Conservation (phyloP, 257 asterid genomes). For the Ehretia macrophylla region DNA sequence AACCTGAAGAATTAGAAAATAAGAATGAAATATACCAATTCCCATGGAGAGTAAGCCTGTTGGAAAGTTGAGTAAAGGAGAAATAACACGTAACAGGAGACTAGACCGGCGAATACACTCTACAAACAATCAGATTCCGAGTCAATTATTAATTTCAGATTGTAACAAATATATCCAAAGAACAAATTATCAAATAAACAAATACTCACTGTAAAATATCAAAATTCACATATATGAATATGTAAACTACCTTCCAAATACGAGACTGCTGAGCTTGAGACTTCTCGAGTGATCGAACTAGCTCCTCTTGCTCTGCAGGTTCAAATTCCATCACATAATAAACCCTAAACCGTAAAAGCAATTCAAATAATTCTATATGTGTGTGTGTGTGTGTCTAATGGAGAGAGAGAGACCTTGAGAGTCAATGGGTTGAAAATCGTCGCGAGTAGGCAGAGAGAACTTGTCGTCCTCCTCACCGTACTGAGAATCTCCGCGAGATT, state of each 20-base stretch:
- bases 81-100: conserved; percentile 53
- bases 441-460: conserved; percentile 75
- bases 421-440: conserved; percentile 68
- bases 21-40: conserved; percentile 47
- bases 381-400: neutral
- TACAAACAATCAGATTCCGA: conserved; percentile 4
- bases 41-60: conserved; percentile 82
- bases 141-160: conserved; percentile 2
- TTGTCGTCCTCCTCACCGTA: conserved; percentile 29
- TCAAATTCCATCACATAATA: conserved; percentile 10
- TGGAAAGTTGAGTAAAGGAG: conserved; percentile 68
- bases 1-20: neutral
- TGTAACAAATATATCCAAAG: neutral
- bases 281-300: conserved; percentile 74
- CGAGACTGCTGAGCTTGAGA: conserved; percentile 65
- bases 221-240: neutral
- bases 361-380: neutral
- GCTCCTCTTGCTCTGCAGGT: conserved; percentile 78
- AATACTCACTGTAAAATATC: too few species aligned
- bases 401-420: conserved; percentile 38
- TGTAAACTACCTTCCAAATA: conserved; percentile 66
- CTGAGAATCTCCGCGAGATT: conserved; percentile 20
- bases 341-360: neutral
- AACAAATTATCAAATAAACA: too few species aligned
- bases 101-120: conserved; percentile 54